Percentiles rank a stretch among this genome's conserved stretches.
phyloP scores from a whole-genome alignment of 164 flowering plant genomes.

The Magnolia sinica region DNA sequence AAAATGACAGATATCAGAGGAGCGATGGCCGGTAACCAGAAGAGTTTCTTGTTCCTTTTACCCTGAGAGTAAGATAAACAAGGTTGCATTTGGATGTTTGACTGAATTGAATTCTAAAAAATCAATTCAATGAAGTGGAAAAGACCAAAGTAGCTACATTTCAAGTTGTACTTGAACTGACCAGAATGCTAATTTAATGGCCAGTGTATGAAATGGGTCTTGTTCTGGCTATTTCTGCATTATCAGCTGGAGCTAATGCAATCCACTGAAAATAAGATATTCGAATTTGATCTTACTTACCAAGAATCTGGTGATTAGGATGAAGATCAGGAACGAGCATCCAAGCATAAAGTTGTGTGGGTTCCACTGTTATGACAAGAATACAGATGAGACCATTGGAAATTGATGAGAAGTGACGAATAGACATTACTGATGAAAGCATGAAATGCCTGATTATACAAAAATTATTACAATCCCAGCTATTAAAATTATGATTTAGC shows the following conservation, averaged over 20 bases:
- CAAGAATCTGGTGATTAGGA: slow-evolving; percentile 55
- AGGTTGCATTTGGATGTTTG: background rate
- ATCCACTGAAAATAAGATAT: background rate
- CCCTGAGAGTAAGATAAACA: slow-evolving; percentile 34
- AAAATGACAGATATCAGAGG: slow-evolving; percentile 69
- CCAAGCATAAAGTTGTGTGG: slow-evolving; percentile 65
- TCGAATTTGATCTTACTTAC: slow-evolving; percentile 34
- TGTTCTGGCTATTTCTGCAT: background rate
- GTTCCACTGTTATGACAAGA: slow-evolving; percentile 46
- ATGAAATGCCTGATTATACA: background rate
- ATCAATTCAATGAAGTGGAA: background rate
- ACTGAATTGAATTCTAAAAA: background rate
- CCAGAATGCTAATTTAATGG: background rate
- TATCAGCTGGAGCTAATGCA: background rate
- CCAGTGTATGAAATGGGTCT: background rate
- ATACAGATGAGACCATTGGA: background rate
- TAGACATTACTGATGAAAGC: background rate
- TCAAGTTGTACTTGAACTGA: background rate
- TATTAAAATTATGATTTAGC: no score
- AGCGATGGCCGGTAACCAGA: slow-evolving; percentile 85
- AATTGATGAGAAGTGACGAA: background rate
- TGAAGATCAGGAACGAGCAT: slow-evolving; percentile 67
- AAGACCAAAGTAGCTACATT: background rate
- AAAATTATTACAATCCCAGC: no score
- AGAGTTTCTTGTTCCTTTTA: slow-evolving; percentile 63